These are phyloP conservation scores for Lumnitzera racemosa DNA, from an alignment of 345 rosid species.

Conservation along the genomic window DNA sequence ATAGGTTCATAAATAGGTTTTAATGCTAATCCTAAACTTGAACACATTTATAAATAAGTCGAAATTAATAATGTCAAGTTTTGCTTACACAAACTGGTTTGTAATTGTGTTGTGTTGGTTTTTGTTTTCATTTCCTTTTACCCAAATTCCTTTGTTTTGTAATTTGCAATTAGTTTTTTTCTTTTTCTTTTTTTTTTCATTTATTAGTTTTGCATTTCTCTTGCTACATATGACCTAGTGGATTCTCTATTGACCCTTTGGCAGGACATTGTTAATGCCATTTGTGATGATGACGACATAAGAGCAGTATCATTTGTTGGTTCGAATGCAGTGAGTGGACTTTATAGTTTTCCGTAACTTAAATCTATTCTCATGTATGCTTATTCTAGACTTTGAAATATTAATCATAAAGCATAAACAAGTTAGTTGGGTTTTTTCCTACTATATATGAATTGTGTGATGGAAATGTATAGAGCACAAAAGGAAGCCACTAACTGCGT, in stretches of 20 bases:
- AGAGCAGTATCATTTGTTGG: constrained; percentile 95
- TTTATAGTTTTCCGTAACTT: background rate
- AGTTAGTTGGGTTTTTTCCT: too few species aligned
- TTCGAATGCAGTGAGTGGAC: constrained; percentile 72
- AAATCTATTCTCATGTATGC: background rate
- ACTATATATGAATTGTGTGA: too few species aligned
- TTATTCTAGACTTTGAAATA: background rate
- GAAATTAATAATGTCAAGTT: too few species aligned
- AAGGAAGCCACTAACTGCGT: too few species aligned
- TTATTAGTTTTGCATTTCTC: background rate
- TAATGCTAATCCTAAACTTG: too few species aligned
- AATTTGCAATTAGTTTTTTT: background rate
- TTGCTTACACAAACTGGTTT: too few species aligned
- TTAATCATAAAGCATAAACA: background rate
- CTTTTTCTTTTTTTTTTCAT: background rate
- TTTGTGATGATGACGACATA: constrained; percentile 78
- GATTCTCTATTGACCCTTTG: constrained; percentile 1
- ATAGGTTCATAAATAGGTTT: too few species aligned
- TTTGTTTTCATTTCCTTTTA: too few species aligned
- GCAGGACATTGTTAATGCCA: constrained; percentile 89
- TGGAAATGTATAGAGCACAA: too few species aligned
- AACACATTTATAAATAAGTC: too few species aligned
- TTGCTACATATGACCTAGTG: background rate
- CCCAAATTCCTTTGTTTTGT: too few species aligned
- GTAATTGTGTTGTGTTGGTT: too few species aligned